These are phyloP conservation scores for Apiotrichum montevideense DNA, from an alignment of 1,284 basidiomycete species.

Conservation along the genomic window DNA sequence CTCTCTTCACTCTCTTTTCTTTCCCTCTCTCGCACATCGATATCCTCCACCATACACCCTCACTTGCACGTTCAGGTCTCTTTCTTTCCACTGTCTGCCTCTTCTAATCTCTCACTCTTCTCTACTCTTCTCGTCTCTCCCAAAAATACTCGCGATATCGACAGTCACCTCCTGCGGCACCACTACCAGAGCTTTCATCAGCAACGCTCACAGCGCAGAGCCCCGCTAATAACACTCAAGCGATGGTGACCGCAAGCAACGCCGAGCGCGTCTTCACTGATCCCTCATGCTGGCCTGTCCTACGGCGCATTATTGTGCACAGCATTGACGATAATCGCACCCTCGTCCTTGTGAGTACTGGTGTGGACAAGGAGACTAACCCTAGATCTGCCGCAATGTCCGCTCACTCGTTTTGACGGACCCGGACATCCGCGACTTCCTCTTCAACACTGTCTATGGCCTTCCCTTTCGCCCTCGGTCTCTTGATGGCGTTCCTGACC, in stretches of 20 bases:
- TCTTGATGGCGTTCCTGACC: conserved; percentile 1
- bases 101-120: no score
- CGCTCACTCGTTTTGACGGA: not conserved
- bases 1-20: not conserved
- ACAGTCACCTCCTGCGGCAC: no score
- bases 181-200: no score
- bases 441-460: not conserved
- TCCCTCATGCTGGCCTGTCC: not conserved
- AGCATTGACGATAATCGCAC: not conserved
- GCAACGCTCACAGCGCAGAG: no score
- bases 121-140: no score
- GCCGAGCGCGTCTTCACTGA: not conserved
- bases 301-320: not conserved
- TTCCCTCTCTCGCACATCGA: no score
- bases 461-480: not conserved
- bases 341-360: not conserved
- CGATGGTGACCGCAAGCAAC: no score
- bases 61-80: no score
- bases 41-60: no score
- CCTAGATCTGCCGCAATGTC: conserved; percentile 3
- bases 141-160: no score
- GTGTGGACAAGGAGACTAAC: not conserved
- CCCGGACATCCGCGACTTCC: not conserved
- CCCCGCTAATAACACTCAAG: no score
- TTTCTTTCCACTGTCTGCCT: no score